phyloP scores from a whole-genome alignment of 2,329 filamentous ascomycete species.

The Aspergillus uvarum region DNA sequence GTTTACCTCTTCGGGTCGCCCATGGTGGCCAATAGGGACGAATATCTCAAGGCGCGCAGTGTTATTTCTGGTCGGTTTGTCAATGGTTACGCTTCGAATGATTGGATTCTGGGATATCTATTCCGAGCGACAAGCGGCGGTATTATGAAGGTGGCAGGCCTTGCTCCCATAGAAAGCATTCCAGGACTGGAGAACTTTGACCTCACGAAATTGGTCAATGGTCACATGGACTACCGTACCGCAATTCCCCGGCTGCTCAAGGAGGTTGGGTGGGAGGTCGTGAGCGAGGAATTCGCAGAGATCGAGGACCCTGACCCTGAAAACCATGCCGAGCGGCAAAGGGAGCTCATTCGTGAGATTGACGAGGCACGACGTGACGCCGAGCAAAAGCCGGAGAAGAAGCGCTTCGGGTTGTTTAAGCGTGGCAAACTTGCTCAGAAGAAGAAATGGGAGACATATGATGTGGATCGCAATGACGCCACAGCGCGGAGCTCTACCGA shows the following conservation, averaged over 20 bases:
- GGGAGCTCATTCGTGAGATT: conserved; percentile 93
- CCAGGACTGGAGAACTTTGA: conserved; percentile 85
- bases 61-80: conserved; percentile 90
- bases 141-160: conserved; percentile 81
- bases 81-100: conserved; percentile 89
- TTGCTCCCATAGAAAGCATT: conserved; percentile 73
- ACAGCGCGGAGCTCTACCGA: conserved; percentile 29
- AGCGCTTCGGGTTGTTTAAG: conserved; percentile 74
- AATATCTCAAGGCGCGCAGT: conserved; percentile 77
- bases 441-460: conserved; percentile 92
- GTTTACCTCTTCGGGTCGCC: conserved; percentile 94
- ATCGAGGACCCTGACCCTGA: conserved; percentile 98
- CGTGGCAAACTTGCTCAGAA: conserved; percentile 72
- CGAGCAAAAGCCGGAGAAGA: conserved; percentile 73
- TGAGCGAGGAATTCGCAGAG: conserved; percentile 91
- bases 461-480: conserved; percentile 55
- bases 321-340: conserved; percentile 80
- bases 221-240: conserved; percentile 94
- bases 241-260: conserved; percentile 87
- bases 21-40: conserved; percentile 85
- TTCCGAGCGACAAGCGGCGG: conserved; percentile 93
- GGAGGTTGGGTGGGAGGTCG: conserved; percentile 85
- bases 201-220: conserved; percentile 78
- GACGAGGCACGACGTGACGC: conserved; percentile 88
- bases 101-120: conserved; percentile 95